Evolutionary conservation across 2,329 filamentous ascomycete genomes (phyloP).

Genomic region (Mollisia scopiformis): DNA sequence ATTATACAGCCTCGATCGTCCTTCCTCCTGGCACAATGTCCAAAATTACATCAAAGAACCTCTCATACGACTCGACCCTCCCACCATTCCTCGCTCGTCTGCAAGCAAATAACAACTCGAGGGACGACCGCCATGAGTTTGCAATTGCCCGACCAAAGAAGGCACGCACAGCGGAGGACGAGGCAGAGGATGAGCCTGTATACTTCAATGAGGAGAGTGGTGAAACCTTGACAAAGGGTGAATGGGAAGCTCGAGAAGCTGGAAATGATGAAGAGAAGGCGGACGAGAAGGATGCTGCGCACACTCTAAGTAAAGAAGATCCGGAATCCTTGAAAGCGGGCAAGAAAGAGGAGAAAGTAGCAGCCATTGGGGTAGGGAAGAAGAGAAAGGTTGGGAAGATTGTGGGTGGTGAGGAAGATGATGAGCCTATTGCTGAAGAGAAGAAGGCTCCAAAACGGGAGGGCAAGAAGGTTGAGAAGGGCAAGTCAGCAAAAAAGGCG

Average conservation of each 20-base stretch:
- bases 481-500: conserved; percentile 40
- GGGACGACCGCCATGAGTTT: conserved; percentile 46
- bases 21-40: conserved; percentile 32
- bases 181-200: conserved; percentile 77
- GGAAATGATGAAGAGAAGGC: conserved; percentile 23
- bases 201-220: conserved; percentile 76
- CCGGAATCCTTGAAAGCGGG: conserved; percentile 7
- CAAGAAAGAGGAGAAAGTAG: conserved; percentile 35
- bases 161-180: conserved; percentile 64
- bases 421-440: conserved; percentile 5
- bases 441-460: conserved; percentile 4
- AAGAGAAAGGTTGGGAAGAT: conserved; percentile 60
- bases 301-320: background rate
- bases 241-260: conserved; percentile 38
- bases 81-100: conserved; percentile 64
- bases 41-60: conserved; percentile 72
- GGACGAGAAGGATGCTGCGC: conserved; percentile 24
- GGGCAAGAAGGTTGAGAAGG: conserved; percentile 30
- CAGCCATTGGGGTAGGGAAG: conserved; percentile 48
- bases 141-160: conserved; percentile 40
- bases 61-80: conserved; percentile 63
- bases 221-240: conserved; percentile 46
- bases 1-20: background rate
- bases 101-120: conserved; percentile 54
- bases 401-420: conserved; percentile 41